These are phyloP conservation scores for Alternaria brassicicola DNA, from an alignment of 2,329 filamentous ascomycete genomes.

Conservation along the genomic window DNA sequence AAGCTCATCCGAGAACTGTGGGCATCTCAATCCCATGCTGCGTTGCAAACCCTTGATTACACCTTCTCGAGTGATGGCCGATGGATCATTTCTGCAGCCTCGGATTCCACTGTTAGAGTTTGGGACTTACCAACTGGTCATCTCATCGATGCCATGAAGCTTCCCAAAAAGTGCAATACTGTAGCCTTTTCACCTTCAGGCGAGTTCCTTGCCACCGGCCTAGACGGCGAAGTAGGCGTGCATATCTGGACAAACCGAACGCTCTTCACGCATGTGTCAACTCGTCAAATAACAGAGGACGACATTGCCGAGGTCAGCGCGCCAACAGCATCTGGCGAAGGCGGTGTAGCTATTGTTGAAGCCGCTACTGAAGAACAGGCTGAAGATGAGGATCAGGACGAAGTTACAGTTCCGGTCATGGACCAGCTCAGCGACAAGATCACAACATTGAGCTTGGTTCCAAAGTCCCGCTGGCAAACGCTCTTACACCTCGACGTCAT, in stretches of 20 bases:
- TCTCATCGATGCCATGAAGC: conserved; percentile 87
- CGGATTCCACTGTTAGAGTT: conserved; percentile 78
- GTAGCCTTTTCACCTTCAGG: conserved; percentile 88
- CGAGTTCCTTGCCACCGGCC: conserved; percentile 90
- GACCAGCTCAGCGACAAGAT: conserved; percentile 84
- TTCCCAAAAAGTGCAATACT: conserved; percentile 78
- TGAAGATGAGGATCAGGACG: conserved; percentile 52
- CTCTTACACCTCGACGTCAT: conserved; percentile 91
- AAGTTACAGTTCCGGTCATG: conserved; percentile 56
- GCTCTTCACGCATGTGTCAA: conserved; percentile 86
- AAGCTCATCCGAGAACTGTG: conserved; percentile 92
- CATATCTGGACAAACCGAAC: conserved; percentile 95
- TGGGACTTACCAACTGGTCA: conserved; percentile 98
- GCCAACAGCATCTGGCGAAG: conserved; percentile 83
- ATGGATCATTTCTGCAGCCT: conserved; percentile 89
- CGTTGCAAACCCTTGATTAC: conserved; percentile 49
- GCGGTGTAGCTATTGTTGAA: conserved; percentile 75
- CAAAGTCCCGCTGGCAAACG: conserved; percentile 92
- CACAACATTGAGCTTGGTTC: conserved; percentile 86
- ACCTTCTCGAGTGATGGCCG: conserved; percentile 87
- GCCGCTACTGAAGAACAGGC: conserved; percentile 69
- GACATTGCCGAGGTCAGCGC: conserved; percentile 69
- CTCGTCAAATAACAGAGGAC: conserved; percentile 79
- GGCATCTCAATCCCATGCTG: conserved; percentile 60
- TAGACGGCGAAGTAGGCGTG: conserved; percentile 83